These are phyloP conservation scores for Tremella fuciformis DNA, from an alignment of 768 basidiomycete genomes.

Conservation along the genomic window DNA sequence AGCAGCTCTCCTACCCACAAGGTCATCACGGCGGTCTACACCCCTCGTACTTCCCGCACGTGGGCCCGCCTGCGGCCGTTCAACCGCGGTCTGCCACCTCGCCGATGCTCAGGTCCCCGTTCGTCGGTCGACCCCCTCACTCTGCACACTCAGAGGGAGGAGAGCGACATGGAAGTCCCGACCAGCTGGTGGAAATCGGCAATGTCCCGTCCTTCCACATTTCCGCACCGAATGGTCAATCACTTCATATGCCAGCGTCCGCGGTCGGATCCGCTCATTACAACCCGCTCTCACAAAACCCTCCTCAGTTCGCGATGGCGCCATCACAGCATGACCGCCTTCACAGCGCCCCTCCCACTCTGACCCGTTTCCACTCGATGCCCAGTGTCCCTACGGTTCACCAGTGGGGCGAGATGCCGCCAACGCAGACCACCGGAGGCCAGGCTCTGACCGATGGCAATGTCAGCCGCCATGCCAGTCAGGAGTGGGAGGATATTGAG, in stretches of 20 bases:
- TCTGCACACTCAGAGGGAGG: conserved; percentile 8
- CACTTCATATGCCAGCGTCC: conserved; percentile 20
- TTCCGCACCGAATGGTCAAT: conserved; percentile 24
- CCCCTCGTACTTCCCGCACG: conserved; percentile 19
- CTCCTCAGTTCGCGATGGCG: conserved; percentile 17
- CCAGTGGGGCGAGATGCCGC: conserved; percentile 12
- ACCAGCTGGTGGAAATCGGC: conserved; percentile 28
- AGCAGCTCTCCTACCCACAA: conserved; percentile 34
- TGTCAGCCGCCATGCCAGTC: conserved; percentile 10
- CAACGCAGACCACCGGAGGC: conserved; percentile 3
- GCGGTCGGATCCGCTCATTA: conserved; percentile 16
- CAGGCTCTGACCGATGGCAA: conserved; percentile 16
- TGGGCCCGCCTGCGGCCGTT: neutral
- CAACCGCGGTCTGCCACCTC: neutral
- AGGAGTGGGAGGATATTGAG: conserved; percentile 20
- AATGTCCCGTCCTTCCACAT: conserved; percentile 24
- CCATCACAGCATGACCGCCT: conserved; percentile 18
- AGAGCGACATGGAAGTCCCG: conserved; percentile 1
- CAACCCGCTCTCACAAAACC: conserved; percentile 16
- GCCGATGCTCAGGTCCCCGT: neutral
- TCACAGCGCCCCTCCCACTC: conserved; percentile 33
- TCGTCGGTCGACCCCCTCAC: neutral
- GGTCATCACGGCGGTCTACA: conserved; percentile 21
- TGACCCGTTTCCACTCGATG: conserved; percentile 37
- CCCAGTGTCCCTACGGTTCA: conserved; percentile 27